Base-by-base conservation (phyloP, 768 basidiomycete species). In the Dioszegia aurantiaca region DNA sequence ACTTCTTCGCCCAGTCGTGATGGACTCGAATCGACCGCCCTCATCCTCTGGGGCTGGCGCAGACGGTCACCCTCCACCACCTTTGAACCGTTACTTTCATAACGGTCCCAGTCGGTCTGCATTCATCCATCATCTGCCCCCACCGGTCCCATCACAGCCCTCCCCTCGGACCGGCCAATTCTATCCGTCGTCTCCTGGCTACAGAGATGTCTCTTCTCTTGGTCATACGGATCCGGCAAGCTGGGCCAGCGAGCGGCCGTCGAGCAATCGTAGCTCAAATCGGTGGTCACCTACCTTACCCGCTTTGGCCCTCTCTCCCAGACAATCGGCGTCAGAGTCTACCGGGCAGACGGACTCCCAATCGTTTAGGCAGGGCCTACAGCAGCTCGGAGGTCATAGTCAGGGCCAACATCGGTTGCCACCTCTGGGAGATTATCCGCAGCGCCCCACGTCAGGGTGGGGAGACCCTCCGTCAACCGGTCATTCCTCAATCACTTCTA, bases 171-270 rank as follows among this genome's bases (percentile, higher is more conserved):
- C 39, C 28, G 43, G 51, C 10, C 37, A 36, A 16, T 59, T 58
- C 42, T 60, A 54, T 16, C 59, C 61, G 23, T 31, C 58, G 30
- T 62, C 61, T 16, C 65, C 65, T 10, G 51, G 24, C 19, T 55
- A 51, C 31, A 23, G 65, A 31, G 61, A 67, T 46, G 44, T 41
- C 17, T 39, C 58, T 31, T 56, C 56, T 33, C 56, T 59, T 5
- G 65, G 65, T 24, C 55, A 49, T 24, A 67, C 65, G 8, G 65
- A 67, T 59, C 65, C 65, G 12, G 59, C 55, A 26, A 52, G 39
- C 23, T 67, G 65, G 65, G 59, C 57, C 10, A 56, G 46, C 21
- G 55, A 56, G 10, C 30, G 55, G 3, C 55, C 55, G 16, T 31
- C 42, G 54, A 53, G 51, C 17, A 53, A 53, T 27, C 12, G 51